Conservation (phyloP, 352 stramenopile genomes). For the Pythium vanterpoolii region DNA sequence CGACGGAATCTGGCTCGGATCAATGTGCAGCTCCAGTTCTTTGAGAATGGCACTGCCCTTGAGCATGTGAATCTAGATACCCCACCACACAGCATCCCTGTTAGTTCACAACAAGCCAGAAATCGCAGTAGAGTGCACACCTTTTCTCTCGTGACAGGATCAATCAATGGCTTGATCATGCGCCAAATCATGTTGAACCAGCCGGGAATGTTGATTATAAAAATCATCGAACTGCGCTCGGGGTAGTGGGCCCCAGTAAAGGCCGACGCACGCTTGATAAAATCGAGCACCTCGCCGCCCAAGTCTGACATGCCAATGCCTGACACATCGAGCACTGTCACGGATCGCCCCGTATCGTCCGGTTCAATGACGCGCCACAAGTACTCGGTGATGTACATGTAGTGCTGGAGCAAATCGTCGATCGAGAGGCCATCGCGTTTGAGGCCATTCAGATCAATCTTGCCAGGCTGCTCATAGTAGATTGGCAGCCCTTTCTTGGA, state of each 20-base stretch:
- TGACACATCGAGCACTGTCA: slow-evolving; percentile 83
- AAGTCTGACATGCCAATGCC: slow-evolving; percentile 89
- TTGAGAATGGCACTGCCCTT: slow-evolving; percentile 75
- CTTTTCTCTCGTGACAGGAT: slow-evolving; percentile 94
- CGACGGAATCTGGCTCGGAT: slow-evolving; percentile 61
- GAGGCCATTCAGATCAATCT: slow-evolving; percentile 83
- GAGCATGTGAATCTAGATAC: slow-evolving; percentile 53
- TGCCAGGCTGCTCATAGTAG: slow-evolving; percentile 84
- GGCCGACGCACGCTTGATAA: slow-evolving; percentile 80
- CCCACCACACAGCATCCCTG: neutral
- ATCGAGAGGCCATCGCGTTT: slow-evolving; percentile 87
- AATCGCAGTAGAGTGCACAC: no score
- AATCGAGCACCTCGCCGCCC: slow-evolving; percentile 84
- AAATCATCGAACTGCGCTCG: slow-evolving; percentile 91
- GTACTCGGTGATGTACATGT: slow-evolving; percentile 93
- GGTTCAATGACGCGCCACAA: slow-evolving; percentile 84
- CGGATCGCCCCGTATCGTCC: slow-evolving; percentile 59
- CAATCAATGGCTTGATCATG: slow-evolving; percentile 91
- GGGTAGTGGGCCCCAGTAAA: slow-evolving; percentile 93
- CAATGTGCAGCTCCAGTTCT: slow-evolving; percentile 69
- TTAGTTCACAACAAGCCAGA: neutral
- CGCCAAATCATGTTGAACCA: slow-evolving; percentile 95
- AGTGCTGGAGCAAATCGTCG: slow-evolving; percentile 85
- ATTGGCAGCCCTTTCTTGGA: slow-evolving; percentile 72
- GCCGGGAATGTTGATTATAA: slow-evolving; percentile 94